phyloP scores from a whole-genome alignment of 1,284 basidiomycete species.

The Volvariella volvacea region DNA sequence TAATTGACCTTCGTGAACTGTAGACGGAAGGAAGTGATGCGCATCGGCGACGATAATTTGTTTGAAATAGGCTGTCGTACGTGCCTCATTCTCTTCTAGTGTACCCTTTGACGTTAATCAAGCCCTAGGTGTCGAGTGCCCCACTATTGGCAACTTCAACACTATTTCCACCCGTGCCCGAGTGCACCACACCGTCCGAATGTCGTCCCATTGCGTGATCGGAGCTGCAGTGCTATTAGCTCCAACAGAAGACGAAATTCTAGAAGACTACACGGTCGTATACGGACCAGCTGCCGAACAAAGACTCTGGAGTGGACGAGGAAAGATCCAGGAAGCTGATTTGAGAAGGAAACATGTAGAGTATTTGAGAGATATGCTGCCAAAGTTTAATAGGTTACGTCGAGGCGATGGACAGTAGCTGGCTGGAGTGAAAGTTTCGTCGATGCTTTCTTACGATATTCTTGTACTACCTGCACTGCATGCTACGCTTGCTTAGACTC shows the following conservation, averaged over 20 bases:
- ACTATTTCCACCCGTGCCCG: slow-evolving; percentile 77
- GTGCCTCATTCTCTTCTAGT: slow-evolving; percentile 23
- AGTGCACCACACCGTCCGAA: slow-evolving; percentile 71
- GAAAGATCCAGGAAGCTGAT: slow-evolving; percentile 78
- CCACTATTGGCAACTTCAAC: slow-evolving; percentile 78
- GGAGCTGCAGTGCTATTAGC: slow-evolving; percentile 74
- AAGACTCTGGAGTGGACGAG: slow-evolving; percentile 81
- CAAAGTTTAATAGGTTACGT: slow-evolving; percentile 77
- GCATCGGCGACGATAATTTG: slow-evolving; percentile 86
- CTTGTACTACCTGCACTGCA: no score
- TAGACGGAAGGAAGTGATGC: slow-evolving; percentile 79
- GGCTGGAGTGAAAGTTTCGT: no score
- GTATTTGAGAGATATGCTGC: slow-evolving; percentile 85
- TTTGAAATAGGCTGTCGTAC: slow-evolving; percentile 89
- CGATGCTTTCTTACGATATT: no score
- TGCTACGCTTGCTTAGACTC: no score
- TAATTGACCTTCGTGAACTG: neutral
- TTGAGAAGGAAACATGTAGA: slow-evolving; percentile 84
- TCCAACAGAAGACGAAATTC: slow-evolving; percentile 65
- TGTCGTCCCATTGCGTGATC: slow-evolving; percentile 77
- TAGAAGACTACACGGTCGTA: slow-evolving; percentile 84
- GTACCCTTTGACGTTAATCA: slow-evolving; percentile 21
- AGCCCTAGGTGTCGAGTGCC: slow-evolving; percentile 85
- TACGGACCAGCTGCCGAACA: slow-evolving; percentile 73
- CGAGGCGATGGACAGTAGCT: slow-evolving; percentile 41